A percentile compares a stretch with the other conserved stretches of the same genome.
Conservation (phyloP, 768 basidiomycete genomes). For the Mycena venus region DNA sequence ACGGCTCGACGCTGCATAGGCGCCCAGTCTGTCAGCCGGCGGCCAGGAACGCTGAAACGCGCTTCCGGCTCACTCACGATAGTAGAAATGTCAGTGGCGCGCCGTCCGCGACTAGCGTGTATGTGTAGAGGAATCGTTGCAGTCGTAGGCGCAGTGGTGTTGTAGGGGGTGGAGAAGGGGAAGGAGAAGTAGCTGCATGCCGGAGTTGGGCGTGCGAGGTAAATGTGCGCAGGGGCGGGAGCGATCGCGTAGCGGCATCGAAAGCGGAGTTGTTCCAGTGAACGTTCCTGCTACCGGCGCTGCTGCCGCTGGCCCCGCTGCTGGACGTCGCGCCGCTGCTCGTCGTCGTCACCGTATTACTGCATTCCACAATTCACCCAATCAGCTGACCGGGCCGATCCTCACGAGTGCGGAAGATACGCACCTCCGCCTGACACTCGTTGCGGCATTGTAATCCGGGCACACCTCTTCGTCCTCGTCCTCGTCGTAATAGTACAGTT, state of each 20-base stretch:
- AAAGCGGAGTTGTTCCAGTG: conserved; percentile 40
- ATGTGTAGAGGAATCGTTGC: conserved; percentile 67
- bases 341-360: conserved; percentile 35
- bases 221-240: conserved; percentile 36
- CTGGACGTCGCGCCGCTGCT: conserved; percentile 35
- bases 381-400: conserved; percentile 5
- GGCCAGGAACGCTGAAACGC: background rate
- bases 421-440: conserved; percentile 53
- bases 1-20: conserved; percentile 58
- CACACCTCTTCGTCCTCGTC: conserved; percentile 49
- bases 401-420: conserved; percentile 6
- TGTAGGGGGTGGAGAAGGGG: conserved; percentile 23
- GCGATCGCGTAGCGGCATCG: conserved; percentile 22
- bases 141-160: conserved; percentile 43
- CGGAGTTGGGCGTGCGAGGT: conserved; percentile 19
- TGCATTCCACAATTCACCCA: background rate
- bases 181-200: conserved; percentile 6
- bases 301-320: conserved; percentile 15
- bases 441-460: conserved; percentile 55
- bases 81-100: conserved; percentile 65
- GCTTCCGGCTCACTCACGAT: conserved; percentile 60
- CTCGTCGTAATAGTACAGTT: conserved; percentile 8
- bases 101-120: conserved; percentile 58
- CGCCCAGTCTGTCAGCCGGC: conserved; percentile 10
- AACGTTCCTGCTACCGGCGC: conserved; percentile 24